phyloP scores from a whole-genome alignment of 345 rosid species.

The Isatis tinctoria region DNA sequence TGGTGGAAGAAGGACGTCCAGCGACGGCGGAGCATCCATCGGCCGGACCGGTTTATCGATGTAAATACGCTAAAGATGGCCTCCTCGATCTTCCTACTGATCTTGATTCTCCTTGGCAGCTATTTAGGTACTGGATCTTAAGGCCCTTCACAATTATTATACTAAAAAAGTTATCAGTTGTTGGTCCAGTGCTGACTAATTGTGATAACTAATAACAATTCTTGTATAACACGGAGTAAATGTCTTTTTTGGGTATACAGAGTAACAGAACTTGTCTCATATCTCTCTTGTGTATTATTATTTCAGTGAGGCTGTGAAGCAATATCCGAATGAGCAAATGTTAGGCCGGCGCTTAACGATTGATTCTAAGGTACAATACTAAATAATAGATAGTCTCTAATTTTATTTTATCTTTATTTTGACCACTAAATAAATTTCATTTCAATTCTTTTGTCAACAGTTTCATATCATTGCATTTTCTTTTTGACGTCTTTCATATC shows the following conservation, averaged over 20 bases:
- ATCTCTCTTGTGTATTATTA: not conserved
- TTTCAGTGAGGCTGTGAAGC: slow-evolving; percentile 50
- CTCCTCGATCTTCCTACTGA: slow-evolving; percentile 51
- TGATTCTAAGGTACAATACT: slow-evolving; percentile 60
- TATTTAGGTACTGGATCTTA: slow-evolving; percentile 49
- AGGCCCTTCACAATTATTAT: not conserved
- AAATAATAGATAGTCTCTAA: not conserved
- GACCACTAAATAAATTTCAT: not conserved
- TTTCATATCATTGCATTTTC: not conserved
- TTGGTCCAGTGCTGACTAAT: not conserved
- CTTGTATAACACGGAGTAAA: not conserved
- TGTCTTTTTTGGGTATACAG: not conserved
- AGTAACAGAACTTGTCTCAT: not conserved
- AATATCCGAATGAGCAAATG: slow-evolving; percentile 53
- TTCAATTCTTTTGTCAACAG: not conserved
- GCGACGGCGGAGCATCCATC: slow-evolving; percentile 50
- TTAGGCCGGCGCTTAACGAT: slow-evolving; percentile 58
- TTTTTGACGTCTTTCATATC: not conserved
- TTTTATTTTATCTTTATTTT: not conserved
- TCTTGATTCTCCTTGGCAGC: slow-evolving; percentile 84
- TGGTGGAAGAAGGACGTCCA: slow-evolving; percentile 67
- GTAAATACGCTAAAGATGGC: slow-evolving; percentile 77
- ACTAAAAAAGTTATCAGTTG: not conserved
- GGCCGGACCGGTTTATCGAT: slow-evolving; percentile 81
- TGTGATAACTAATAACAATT: not conserved